phyloP scores from a whole-genome alignment of 495 filamentous ascomycete genomes.

The Pyronema domesticum region DNA sequence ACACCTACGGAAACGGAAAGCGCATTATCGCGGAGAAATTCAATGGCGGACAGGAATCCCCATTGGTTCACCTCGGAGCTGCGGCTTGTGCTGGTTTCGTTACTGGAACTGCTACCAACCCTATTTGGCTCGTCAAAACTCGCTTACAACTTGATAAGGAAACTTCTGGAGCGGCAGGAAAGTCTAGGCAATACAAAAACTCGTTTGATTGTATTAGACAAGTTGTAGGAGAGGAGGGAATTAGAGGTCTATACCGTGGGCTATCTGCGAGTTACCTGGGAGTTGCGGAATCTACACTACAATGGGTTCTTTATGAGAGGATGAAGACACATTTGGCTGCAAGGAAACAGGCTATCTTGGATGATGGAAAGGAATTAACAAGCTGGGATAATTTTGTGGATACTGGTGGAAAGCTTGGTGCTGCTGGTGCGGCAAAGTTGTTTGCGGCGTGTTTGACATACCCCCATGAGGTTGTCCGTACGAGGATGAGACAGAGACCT shows the following conservation, averaged over 20 bases:
- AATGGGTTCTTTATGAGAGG: slow-evolving; percentile 76
- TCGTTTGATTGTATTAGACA: slow-evolving; percentile 64
- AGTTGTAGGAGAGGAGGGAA: slow-evolving; percentile 56
- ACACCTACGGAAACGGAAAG: slow-evolving; percentile 77
- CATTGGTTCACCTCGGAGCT: slow-evolving; percentile 53
- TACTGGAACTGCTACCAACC: slow-evolving; percentile 74
- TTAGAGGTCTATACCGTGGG: slow-evolving; percentile 64
- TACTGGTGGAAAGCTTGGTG: slow-evolving; percentile 53
- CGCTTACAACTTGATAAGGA: slow-evolving; percentile 68
- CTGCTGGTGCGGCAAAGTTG: slow-evolving; percentile 67
- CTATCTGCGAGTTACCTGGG: slow-evolving; percentile 77
- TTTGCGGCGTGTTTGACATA: slow-evolving; percentile 66
- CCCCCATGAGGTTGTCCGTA: slow-evolving; percentile 76
- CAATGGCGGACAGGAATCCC: slow-evolving; percentile 46
- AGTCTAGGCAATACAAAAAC: slow-evolving; percentile 53
- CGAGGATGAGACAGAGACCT: slow-evolving; percentile 63
- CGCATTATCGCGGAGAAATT: slow-evolving; percentile 48
- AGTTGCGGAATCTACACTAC: slow-evolving; percentile 66
- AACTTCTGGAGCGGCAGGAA: slow-evolving; percentile 30
- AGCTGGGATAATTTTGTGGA: slow-evolving; percentile 46
- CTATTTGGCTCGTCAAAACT: slow-evolving; percentile 87
- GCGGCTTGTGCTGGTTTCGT: slow-evolving; percentile 58
- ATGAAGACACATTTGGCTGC: slow-evolving; percentile 48
- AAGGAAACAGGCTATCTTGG: slow-evolving; percentile 37
- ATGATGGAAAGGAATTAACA: slow-evolving; percentile 37